Percentiles rank a stretch among this genome's conserved stretches.
Conservation (phyloP, 768 basidiomycete species). For the Tubosaeta brunneosetosa region DNA sequence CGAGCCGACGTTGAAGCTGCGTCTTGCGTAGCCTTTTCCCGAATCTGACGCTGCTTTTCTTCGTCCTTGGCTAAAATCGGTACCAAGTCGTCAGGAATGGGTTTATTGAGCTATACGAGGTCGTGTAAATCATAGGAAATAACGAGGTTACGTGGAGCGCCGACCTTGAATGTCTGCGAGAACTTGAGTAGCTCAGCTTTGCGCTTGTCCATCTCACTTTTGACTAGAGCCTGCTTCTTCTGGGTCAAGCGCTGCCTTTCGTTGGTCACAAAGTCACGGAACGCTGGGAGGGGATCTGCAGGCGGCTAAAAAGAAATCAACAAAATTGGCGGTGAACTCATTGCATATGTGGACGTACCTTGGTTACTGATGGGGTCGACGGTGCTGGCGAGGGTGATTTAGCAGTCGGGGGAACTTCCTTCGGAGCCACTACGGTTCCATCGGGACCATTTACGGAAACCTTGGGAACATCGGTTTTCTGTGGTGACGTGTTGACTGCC, state of each 20-base stretch:
- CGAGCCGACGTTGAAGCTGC: slow-evolving; percentile 64
- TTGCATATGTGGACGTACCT: slow-evolving; percentile 38
- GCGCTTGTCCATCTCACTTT: slow-evolving; percentile 92
- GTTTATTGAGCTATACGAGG: slow-evolving; percentile 72
- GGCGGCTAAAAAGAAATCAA: slow-evolving; percentile 43
- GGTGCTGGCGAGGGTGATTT: slow-evolving; percentile 66
- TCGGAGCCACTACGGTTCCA: slow-evolving; percentile 44
- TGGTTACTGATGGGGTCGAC: slow-evolving; percentile 39
- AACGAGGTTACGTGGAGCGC: slow-evolving; percentile 13
- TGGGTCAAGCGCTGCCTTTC: slow-evolving; percentile 88
- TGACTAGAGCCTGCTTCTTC: slow-evolving; percentile 84
- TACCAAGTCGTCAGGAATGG: slow-evolving; percentile 92
- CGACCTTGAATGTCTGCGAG: slow-evolving; percentile 89
- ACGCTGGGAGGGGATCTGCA: slow-evolving; percentile 74
- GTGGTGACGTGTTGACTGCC: slow-evolving; percentile 23
- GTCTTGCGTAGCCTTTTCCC: slow-evolving; percentile 69
- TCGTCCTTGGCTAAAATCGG: slow-evolving; percentile 92
- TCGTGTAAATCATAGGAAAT: neutral
- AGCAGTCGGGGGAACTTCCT: slow-evolving; percentile 43
- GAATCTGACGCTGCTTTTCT: slow-evolving; percentile 80
- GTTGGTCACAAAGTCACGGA: slow-evolving; percentile 88
- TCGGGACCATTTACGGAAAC: slow-evolving; percentile 78
- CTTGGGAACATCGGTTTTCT: slow-evolving; percentile 56
- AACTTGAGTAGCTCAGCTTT: slow-evolving; percentile 93
- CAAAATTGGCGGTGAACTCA: neutral